These are phyloP conservation scores for Aspergillus calidoustus DNA, from an alignment of 2,329 filamentous ascomycete genomes.

Conservation along the genomic window DNA sequence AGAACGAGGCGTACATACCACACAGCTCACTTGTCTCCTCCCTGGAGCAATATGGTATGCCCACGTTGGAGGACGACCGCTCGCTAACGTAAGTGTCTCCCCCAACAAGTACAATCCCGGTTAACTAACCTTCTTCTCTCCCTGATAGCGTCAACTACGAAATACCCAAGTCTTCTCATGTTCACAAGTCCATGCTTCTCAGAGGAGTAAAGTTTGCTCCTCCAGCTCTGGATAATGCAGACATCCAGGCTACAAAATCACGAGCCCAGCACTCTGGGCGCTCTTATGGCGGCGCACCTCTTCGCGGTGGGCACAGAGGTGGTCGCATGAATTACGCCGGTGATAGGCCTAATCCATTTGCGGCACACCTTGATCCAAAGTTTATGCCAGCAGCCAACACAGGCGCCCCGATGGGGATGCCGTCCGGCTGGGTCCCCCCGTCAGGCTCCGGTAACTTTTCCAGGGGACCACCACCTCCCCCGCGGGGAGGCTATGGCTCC, in stretches of 20 bases:
- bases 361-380: slow-evolving; percentile 52
- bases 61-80: slow-evolving; percentile 80
- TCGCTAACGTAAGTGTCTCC: slow-evolving; percentile 72
- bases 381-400: slow-evolving; percentile 42
- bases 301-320: slow-evolving; percentile 54
- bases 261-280: slow-evolving; percentile 70
- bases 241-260: slow-evolving; percentile 73
- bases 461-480: slow-evolving; percentile 45
- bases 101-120: not conserved
- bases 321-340: slow-evolving; percentile 60
- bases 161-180: slow-evolving; percentile 71
- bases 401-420: slow-evolving; percentile 35
- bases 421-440: slow-evolving; percentile 42
- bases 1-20: slow-evolving; percentile 82
- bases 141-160: slow-evolving; percentile 76
- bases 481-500: slow-evolving; percentile 38
- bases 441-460: slow-evolving; percentile 38
- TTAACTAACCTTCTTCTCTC: slow-evolving; percentile 21
- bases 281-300: slow-evolving; percentile 69
- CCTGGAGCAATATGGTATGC: slow-evolving; percentile 71
- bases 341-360: slow-evolving; percentile 50
- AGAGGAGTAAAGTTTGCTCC: slow-evolving; percentile 76
- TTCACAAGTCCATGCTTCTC: slow-evolving; percentile 93
- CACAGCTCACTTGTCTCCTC: slow-evolving; percentile 82
- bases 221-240: slow-evolving; percentile 73